Base-by-base conservation (phyloP, 2,329 filamentous ascomycete species). In the Trichoderma sp. region DNA sequence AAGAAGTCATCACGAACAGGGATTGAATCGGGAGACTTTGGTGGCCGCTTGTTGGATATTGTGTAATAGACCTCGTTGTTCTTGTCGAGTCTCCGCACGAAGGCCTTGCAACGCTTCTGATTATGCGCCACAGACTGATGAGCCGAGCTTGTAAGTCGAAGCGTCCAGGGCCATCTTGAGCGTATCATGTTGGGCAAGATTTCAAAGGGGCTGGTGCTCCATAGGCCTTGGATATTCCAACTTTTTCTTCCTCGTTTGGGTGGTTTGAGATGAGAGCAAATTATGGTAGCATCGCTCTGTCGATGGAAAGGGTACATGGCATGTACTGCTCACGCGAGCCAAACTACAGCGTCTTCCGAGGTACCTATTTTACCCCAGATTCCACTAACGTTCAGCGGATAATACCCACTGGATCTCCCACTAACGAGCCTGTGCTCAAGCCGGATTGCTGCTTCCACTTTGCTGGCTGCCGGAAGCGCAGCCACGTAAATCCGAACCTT, bases 1-100 rank as follows among this genome's bases (percentile, higher is more conserved):
- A 86, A 85, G 76, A 85, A 82, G n/a, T 83, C 78, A 64, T 78
- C 56, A 2, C 56, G 41, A 11, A 79, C 56, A 8, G 63, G 66
- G 1, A 78, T 76, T 0, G 31, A 35, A 33, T 79, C 78, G 3
- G 78, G 75, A 2, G 75, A 18, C 18, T 60, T 38, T 11, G 67
- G 60, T 1, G 50, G 33, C 4, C 74, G 62, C 56, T 74, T 80
- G 74, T 80, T 81, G 53, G 75, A 64, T 64, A 81, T 27, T 11
- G 77, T 78, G 76, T 82, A 84, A 77, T 82, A 83, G 24, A 78
- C 62, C 2, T 79, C 74, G 9, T 78, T 78, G 38, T 78, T 77
- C 59, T 79, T 77, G 74, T 78, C 77, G 24, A 76, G 31, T 24
- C 27, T 79, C 68, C 77, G 78, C 24, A 80, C 66, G 71, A 83